Conservation (phyloP, 768 basidiomycete species). For the Basidioascus undulatus region DNA sequence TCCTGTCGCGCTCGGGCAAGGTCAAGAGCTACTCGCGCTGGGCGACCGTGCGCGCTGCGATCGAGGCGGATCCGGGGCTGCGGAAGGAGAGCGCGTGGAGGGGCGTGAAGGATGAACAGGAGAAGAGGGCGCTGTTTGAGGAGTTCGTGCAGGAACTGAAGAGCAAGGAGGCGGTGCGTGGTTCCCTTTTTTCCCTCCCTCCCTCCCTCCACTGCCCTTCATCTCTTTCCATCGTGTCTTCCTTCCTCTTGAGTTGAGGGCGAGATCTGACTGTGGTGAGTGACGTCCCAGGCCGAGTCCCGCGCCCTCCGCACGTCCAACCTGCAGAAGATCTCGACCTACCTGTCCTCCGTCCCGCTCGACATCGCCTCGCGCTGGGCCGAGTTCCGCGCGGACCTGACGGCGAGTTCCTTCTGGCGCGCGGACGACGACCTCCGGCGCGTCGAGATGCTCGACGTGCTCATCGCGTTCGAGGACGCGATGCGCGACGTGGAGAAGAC, state of each 20-base stretch:
- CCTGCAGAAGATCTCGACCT: slow-evolving; percentile 51
- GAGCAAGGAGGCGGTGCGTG: slow-evolving; percentile 66
- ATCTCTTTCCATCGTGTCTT: fast-evolving
- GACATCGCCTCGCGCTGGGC: slow-evolving; percentile 90
- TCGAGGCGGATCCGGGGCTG: too few species aligned
- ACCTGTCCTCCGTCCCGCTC: slow-evolving; percentile 70
- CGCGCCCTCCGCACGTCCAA: slow-evolving; percentile 43
- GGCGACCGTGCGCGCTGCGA: too few species aligned
- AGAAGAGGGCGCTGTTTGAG: slow-evolving; percentile 68
- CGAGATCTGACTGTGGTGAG: neutral
- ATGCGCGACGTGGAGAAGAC: slow-evolving; percentile 71
- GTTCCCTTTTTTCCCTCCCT: too few species aligned
- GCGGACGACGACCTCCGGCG: slow-evolving; percentile 49
- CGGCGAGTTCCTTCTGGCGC: slow-evolving; percentile 55
- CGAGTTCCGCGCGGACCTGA: slow-evolving; percentile 48
- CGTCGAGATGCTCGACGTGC: slow-evolving; percentile 71
- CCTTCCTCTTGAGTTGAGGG: too few species aligned
- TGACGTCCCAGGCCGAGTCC: slow-evolving; percentile 39
- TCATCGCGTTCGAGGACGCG: slow-evolving; percentile 85
- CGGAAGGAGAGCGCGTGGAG: slow-evolving; percentile 64
- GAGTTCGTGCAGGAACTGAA: slow-evolving; percentile 73
- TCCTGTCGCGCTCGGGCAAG: too few species aligned
- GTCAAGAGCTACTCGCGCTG: slow-evolving; percentile 85
- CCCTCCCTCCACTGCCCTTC: neutral
- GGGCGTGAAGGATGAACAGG: slow-evolving; percentile 47